phyloP scores from a whole-genome alignment of 805 yeast species.

The Kuraishia floccosa region DNA sequence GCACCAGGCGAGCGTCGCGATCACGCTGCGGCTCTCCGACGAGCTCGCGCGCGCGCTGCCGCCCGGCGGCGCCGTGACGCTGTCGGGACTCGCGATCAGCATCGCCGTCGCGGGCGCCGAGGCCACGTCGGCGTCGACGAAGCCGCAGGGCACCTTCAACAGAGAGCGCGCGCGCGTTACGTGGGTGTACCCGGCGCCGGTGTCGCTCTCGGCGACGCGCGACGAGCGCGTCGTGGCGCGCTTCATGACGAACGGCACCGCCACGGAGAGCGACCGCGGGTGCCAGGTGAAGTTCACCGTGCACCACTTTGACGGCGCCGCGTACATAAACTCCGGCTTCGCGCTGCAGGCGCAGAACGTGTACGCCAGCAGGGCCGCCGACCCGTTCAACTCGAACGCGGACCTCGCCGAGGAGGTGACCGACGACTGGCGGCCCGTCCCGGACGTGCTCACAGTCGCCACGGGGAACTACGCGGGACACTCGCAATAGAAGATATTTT shows the following conservation, averaged over 20 bases:
- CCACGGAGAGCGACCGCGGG: conserved; percentile 65
- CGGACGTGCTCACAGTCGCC: too few species aligned
- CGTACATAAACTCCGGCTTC: conserved; percentile 17
- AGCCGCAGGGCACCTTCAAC: conserved; percentile 87
- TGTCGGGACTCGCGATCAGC: conserved; percentile 51
- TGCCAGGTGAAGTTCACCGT: conserved; percentile 57
- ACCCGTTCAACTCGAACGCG: conserved; percentile 21
- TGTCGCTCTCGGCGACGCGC: conserved; percentile 21
- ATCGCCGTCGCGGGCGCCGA: conserved; percentile 55
- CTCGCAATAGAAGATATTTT: too few species aligned
- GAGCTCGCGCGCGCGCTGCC: conserved; percentile 22
- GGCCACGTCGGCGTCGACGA: conserved; percentile 67
- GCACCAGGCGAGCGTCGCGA: conserved; percentile 75
- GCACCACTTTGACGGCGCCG: conserved; percentile 28
- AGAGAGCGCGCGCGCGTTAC: conserved; percentile 78
- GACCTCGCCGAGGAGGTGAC: too few species aligned
- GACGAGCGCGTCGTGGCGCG: conserved; percentile 78
- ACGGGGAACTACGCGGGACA: too few species aligned
- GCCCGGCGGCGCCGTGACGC: conserved; percentile 22
- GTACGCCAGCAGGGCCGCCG: conserved; percentile 13
- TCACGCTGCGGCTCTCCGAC: conserved; percentile 51
- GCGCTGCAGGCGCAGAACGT: background rate
- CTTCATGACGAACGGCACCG: conserved; percentile 65
- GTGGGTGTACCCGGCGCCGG: conserved; percentile 52
- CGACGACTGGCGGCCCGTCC: too few species aligned